Base-by-base conservation (phyloP, 2,329 filamentous ascomycete species). In the Xylaria sp. region DNA sequence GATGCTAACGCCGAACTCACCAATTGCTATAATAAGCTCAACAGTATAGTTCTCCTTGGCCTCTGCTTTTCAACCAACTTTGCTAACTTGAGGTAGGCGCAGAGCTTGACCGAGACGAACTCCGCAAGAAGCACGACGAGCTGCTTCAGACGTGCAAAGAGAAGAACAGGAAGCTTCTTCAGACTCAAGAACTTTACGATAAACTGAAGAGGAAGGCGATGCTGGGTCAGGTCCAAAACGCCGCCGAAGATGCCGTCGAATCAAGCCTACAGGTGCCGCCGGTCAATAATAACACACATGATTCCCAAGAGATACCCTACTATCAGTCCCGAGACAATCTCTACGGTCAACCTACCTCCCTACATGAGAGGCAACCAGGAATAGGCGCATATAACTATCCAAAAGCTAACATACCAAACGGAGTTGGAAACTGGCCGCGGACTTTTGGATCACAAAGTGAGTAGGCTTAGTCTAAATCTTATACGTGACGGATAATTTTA, bases 1-100 rank as follows among this genome's bases (percentile, higher is more conserved):
- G 90, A 95, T 69, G 92, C 93, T 8, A 94, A 95, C 75, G 79
- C 87, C 0, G 89, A 95, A 75, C 91, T 95, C 64, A 84, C 87
- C 27, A 85, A 80, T 48, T 80, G 96, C 16, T 89, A 91, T 61
- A 86, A 88, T 35, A 91, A 89, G 75, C 77, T 94, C 29, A 81
- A 86, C 65, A 84, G 92, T 92, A 70, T 65, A 84, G 75, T 6
- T n/a, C 27, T 16, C 3, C 4, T 13, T 21, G 23, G 18, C 57
- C 18, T 50, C 13, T 50, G 3, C 9, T 51, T 16, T 51, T 2
- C 5, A 75, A 18, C 10, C 18, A 4, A 12, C 18, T 8, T 10
- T 67, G 16, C 27, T 72, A 10, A 67, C 63, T 23, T 5, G 29
- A 10, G 27, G 8, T 29, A 86, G 82, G 85, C 42, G 84, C 92